Base-by-base conservation (phyloP, 139 green algal genomes). In the Tetradesmus obliquus region DNA sequence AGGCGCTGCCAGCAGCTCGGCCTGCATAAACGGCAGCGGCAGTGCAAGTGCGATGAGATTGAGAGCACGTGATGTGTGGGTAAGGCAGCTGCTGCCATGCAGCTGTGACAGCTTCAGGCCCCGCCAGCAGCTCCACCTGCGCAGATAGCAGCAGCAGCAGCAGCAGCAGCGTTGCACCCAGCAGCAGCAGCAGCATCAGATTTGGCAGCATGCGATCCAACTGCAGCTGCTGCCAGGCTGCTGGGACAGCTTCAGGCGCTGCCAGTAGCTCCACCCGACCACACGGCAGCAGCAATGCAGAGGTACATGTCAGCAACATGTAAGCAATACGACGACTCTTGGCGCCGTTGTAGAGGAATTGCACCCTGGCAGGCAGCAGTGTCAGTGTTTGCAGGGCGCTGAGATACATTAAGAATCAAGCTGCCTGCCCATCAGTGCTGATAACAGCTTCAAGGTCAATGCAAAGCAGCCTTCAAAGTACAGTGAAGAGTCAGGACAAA, bases 41-140 rank as follows among this genome's bases (percentile, higher is more conserved):
- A 82, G 74, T 10, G 12, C 32, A 2, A 24, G 19, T 82, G 32
- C 32, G 32, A 45, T 45, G 32, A 45, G 32, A 45, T 45, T 45
- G 32, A 45, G 32, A n/a, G 19, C 15, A 45, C 0, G 93, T 95
- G 9, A 87, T 87, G 24, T 87, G 82, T 55, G 82, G 82, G 55
- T 87, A 87, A 6, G 15, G 7, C 19, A 87, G 51, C 7, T 24
- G 9, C 55, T 53, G 82, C 82, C 82, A 87, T 5, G 15, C 17
- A 8, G n/a, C 55, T 55, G 51, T 19, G 5, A 87, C 82, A 22
- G 0, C 54, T 2, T 76, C 82, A 17, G 82, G 82, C 12, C 54
- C 82, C 53, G 54, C 17, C 20, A 87, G 15, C 1, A 87, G 54
- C 55, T 87, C 82, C 51, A 54, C 82, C 82, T 87, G 20, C 82